Percentiles rank a stretch among this genome's conserved stretches.
Conservation (phyloP, 2,329 filamentous ascomycete species). For the Dactylellina drechsleri region DNA sequence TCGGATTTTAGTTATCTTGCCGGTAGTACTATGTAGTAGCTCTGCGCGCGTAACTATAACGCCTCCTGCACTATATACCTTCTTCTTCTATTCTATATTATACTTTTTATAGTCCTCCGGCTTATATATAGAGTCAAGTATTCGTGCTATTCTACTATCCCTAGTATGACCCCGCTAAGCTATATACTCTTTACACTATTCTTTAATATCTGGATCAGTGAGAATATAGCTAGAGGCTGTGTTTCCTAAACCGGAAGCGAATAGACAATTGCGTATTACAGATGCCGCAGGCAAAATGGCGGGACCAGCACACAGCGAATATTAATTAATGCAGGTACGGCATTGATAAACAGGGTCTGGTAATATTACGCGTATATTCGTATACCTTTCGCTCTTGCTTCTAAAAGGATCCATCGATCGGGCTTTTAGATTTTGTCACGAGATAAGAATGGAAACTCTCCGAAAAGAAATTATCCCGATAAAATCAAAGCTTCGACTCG, state of each 20-base stretch:
- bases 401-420: background rate
- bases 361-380: conserved; percentile 1
- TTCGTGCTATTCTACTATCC: too few species aligned
- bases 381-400: background rate
- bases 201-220: too few species aligned
- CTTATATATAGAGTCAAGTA: too few species aligned
- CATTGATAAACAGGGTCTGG: background rate
- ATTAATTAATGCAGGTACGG: conserved; percentile 1
- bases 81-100: too few species aligned
- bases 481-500: background rate
- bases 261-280: background rate
- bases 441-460: background rate
- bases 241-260: conserved; percentile 5
- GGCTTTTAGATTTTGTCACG: too few species aligned
- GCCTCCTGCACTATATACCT: too few species aligned
- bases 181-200: too few species aligned
- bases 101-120: too few species aligned
- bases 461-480: background rate
- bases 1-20: too few species aligned
- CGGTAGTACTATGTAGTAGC: too few species aligned
- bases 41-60: too few species aligned
- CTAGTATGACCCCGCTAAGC: too few species aligned
- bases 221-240: background rate
- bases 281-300: background rate
- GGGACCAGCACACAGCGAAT: background rate